phyloP scores from a whole-genome alignment of 768 basidiomycete genomes.

The Podaxis sp. region DNA sequence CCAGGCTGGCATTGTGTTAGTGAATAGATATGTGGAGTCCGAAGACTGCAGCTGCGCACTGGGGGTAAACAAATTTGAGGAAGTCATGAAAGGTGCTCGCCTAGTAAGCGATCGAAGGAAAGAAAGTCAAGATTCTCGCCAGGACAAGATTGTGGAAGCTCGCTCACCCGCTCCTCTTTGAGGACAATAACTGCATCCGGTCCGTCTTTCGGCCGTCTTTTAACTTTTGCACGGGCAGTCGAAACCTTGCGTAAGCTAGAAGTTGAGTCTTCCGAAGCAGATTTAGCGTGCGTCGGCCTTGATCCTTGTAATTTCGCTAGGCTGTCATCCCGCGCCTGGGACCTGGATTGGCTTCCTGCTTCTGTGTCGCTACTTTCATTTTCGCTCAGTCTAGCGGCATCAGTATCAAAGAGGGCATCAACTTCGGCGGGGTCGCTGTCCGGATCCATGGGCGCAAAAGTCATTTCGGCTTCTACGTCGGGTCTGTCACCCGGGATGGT shows the following conservation, averaged over 20 bases:
- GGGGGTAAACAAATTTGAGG: constrained; percentile 90
- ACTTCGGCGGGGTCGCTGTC: constrained; percentile 49
- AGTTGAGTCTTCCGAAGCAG: constrained; percentile 16
- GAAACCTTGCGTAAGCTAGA: constrained; percentile 16
- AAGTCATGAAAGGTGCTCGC: constrained; percentile 92
- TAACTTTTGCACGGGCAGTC: constrained; percentile 38
- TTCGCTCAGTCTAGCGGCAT: constrained; percentile 34
- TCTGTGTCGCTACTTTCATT: constrained; percentile 33
- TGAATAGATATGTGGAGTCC: not conserved
- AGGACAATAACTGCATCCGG: constrained; percentile 87
- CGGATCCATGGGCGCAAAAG: constrained; percentile 57
- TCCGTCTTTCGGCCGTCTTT: constrained; percentile 44
- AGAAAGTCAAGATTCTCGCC: not conserved
- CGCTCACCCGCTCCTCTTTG: constrained; percentile 78
- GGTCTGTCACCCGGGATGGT: constrained; percentile 51
- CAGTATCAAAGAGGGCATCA: constrained; percentile 41
- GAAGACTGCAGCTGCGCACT: constrained; percentile 49
- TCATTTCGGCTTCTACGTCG: constrained; percentile 48
- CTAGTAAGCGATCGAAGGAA: constrained; percentile 27
- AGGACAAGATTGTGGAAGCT: not conserved
- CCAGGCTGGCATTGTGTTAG: constrained; percentile 48
- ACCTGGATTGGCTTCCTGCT: constrained; percentile 27
- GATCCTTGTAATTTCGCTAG: constrained; percentile 61
- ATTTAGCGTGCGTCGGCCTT: constrained; percentile 12
- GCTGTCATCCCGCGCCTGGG: constrained; percentile 48